Conservation (phyloP, 2,329 filamentous ascomycete species). For the Metarhizium sp. region DNA sequence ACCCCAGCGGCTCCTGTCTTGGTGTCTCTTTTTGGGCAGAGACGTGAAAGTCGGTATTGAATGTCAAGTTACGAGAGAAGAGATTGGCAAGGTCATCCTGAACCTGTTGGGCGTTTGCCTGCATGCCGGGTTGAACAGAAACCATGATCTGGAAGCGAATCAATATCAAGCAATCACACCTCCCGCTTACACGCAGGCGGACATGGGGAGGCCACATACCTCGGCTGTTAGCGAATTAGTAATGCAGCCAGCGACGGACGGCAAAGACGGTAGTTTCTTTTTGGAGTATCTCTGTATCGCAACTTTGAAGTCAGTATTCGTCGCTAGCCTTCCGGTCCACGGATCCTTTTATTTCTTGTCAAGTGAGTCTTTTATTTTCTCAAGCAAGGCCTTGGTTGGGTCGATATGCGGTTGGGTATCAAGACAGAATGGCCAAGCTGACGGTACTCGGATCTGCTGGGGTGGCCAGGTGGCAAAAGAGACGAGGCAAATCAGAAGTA, state of each 20-base stretch:
- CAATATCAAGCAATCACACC: not conserved
- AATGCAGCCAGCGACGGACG: not conserved
- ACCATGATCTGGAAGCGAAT: slow-evolving; percentile 22
- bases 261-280: not conserved
- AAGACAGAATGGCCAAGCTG: slow-evolving; percentile 3
- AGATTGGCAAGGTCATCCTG: slow-evolving; percentile 77
- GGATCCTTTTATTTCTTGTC: not conserved
- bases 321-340: not conserved
- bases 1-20: slow-evolving; percentile 17
- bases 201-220: not conserved
- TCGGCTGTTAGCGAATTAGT: not conserved
- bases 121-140: slow-evolving; percentile 20
- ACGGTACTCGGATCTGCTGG: not conserved
- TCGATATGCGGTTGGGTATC: slow-evolving; percentile 12
- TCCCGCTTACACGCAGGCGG: not conserved
- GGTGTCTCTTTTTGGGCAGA: slow-evolving; percentile 14
- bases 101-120: slow-evolving; percentile 38
- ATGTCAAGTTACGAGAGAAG: slow-evolving; percentile 66
- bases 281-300: not conserved
- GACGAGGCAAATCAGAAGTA: not conserved
- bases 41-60: slow-evolving; percentile 35
- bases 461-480: slow-evolving; percentile 2
- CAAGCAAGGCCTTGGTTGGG: slow-evolving; percentile 6
- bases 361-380: not conserved
- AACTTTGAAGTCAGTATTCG: not conserved